phyloP scores from a whole-genome alignment of 2,329 filamentous ascomycete species.

The Trichothecium sympodiale region DNA sequence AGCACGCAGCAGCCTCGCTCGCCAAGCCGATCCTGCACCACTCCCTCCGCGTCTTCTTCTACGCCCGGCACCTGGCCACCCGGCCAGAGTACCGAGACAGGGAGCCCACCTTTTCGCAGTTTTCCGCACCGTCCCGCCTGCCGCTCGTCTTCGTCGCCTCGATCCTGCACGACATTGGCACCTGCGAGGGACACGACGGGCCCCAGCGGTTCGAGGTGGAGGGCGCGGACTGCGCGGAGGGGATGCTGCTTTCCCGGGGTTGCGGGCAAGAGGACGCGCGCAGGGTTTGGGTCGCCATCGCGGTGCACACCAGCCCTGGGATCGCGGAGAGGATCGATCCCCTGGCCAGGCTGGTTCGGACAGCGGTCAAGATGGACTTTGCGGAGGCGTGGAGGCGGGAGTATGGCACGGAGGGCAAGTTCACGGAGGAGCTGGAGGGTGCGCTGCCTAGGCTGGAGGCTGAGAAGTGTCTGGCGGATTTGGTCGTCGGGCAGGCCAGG shows the following conservation, averaged over 20 bases:
- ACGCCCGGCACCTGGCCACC: constrained; percentile 11
- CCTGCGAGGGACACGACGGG: constrained; percentile 16
- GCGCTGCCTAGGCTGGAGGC: constrained; percentile 14
- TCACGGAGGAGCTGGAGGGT: constrained; percentile 9
- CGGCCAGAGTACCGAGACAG: constrained; percentile 2
- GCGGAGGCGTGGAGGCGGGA: constrained; percentile 3
- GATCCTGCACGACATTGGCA: constrained; percentile 23
- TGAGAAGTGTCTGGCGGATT: constrained; percentile 14
- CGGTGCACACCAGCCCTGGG: constrained; percentile 21
- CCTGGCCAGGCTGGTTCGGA: constrained; percentile 17
- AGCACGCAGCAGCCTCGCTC: constrained; percentile 5
- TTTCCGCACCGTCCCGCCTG: constrained; percentile 3
- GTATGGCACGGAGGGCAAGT: constrained; percentile 1
- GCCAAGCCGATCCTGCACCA: constrained; percentile 18
- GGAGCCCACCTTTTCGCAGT: constrained; percentile 7
- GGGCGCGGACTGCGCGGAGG: constrained; percentile 18
- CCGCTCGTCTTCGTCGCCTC: constrained; percentile 21
- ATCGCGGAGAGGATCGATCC: constrained; percentile 24
- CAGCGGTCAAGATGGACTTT: constrained; percentile 22
- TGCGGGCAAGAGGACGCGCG: constrained; percentile 13
- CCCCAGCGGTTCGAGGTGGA: constrained; percentile 23
- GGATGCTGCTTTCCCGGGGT: constrained; percentile 14
- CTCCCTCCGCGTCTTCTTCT: constrained; percentile 16
- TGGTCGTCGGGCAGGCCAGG: constrained; percentile 15
- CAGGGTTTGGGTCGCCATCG: constrained; percentile 22